Base-by-base conservation (phyloP, 768 basidiomycete species). In the Auricularia auricula-judae region DNA sequence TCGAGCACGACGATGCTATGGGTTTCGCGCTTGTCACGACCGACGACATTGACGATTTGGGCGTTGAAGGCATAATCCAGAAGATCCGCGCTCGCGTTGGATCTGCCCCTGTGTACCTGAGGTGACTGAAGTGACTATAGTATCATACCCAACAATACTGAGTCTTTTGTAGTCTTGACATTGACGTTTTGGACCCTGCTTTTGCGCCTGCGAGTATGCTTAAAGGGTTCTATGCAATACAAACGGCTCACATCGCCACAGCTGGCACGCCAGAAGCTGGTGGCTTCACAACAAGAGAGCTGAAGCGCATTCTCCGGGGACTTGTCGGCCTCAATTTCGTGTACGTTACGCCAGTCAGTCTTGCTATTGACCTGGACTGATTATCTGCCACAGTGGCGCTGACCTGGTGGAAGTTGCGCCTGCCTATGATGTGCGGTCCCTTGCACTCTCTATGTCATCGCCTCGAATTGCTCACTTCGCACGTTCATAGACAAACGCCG, bases 261-360 rank as follows among this genome's bases (percentile, higher is more conserved):
- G 87, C 91, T 64, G 89, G 91, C 14, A 92, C 91, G 1, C 91
- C 91, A 14, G 91, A 93, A 72, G 80, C 86, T 2, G 91, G 91
- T 36, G 91, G 91, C 12, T 91, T 88, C 89, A 90, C 91, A 3
- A 86, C 84, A 21, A 83, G 90, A 60, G 91, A 92, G 74, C 79
- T 90, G 51, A 91, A 91, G 70, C 82, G 88, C 42, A 88, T 91
- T 68, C 79, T 92, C 62, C 83, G 91, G 65, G 91, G 91, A 14
- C 78, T 93, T 12, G 83, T 83, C 1, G 89, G 89, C 3, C 76
- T 93, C 39, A 90, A 91, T 71, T 85, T 91, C 64, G 84, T 92
- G 89, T 90, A 76, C 59, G 85, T 67, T 69, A 21, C 36, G 53
- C n/a, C 35, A 61, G 23, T 42, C 29, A 12, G 42, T 59, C 3